Base-by-base conservation (phyloP, 768 basidiomycete genomes). In the Lentinula sp. region DNA sequence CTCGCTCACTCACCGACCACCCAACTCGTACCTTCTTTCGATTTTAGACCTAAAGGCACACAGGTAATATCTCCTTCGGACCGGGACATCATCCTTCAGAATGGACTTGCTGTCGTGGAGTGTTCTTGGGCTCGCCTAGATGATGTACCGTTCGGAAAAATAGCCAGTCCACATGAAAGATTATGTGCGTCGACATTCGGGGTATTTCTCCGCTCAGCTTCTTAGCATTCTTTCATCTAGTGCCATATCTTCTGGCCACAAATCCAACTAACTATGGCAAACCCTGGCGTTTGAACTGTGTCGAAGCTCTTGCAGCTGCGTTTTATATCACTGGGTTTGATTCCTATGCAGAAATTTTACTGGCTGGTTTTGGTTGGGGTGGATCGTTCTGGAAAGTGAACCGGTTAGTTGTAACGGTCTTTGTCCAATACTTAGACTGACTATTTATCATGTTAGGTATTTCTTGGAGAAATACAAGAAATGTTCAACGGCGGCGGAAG, bases 261-360 rank as follows among this genome's bases (percentile, higher is more conserved):
- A 99, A 99, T 71, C 95, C 96, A 0, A 94, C 94, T 9, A 99
- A 99, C 74, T 99, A 98, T 66, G 97, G 97, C 9, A 95, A 93
- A 71, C 97, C 97, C 0, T 98, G 95, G 94, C 80, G 89, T 53
- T 78, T 99, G 43, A 98, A 96, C 67, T 98, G 96, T 64, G 95
- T 92, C 32, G 95, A 96, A 73, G 92, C 93, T 0, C 81, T 98
- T 4, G 95, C 97, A 0, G 97, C 96, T 0, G 90, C 94, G 0
- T 95, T 99, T 66, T 97, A 93, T 71, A 89, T 98, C 66, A 90
- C 92, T 0, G 93, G 95, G 0, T 93, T 94, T 63, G 82, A 90
- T 65, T 69, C 80, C 0, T 88, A 93, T 69, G 95, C 93, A 0
- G 89, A 95, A 56, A 78, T 79, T 28, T 70, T 99, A 21, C 72